Conservation (phyloP, 768 basidiomycete genomes). For the Amyloporia xantha region DNA sequence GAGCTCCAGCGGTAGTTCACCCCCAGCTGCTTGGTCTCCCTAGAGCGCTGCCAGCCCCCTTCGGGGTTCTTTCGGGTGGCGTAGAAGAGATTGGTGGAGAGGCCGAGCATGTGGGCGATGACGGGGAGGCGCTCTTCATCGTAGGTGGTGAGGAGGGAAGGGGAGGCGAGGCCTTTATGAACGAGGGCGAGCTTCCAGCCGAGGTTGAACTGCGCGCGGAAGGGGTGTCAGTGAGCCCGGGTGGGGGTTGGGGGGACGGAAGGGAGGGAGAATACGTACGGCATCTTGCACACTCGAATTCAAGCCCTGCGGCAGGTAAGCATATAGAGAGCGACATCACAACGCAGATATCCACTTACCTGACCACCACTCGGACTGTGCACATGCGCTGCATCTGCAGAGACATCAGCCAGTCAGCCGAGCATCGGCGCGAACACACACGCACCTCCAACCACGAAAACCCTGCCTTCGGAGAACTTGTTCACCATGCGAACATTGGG, state of each 20-base stretch:
- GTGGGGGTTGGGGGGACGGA: constrained; percentile 6
- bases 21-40: constrained; percentile 48
- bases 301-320: too few relatives aligned
- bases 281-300: constrained; percentile 25
- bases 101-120: constrained; percentile 23
- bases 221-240: constrained; percentile 26
- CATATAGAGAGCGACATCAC: too few relatives aligned
- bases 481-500: constrained; percentile 45
- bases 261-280: constrained; percentile 5
- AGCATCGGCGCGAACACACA: too few relatives aligned
- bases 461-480: constrained; percentile 33
- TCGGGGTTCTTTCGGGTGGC: constrained; percentile 1
- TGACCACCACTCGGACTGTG: constrained; percentile 40
- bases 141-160: constrained; percentile 22
- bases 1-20: constrained; percentile 48
- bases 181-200: too few relatives aligned
- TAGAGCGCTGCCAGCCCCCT: too few relatives aligned
- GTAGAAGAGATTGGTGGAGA: constrained; percentile 11
- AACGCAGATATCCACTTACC: too few relatives aligned
- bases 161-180: constrained; percentile 15
- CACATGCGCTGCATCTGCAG: constrained; percentile 42
- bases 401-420: too few relatives aligned
- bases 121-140: constrained; percentile 25
- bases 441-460: constrained; percentile 43
- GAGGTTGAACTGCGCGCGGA: constrained; percentile 23